Base-by-base conservation (phyloP, 2,329 filamentous ascomycete genomes). In the Trichoderma sp. region DNA sequence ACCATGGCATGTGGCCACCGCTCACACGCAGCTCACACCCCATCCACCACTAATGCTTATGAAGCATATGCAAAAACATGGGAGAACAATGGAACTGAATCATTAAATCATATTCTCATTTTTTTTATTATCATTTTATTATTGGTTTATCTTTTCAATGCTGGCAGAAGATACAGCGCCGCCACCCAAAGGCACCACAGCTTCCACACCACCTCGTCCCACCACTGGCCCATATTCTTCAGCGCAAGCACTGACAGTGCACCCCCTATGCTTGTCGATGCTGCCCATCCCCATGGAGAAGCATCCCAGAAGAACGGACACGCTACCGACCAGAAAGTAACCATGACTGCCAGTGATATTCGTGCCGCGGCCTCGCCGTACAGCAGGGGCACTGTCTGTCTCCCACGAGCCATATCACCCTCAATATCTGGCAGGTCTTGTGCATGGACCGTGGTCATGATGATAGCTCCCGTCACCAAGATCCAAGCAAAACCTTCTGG, bases 361-460 rank as follows among this genome's bases (percentile, higher is more conserved):
- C 76, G 72, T 0, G 76, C 72, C n/a, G 36, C 50, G 8, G 4
- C 57, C 55, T 80, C 76, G 1, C 78, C 77, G 23, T 77, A 77
- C 0, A 77, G 20, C 26, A 80, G 63, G 7, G 78, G 78, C 12
- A 78, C 73, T 0, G 78, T 79, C 39, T 71, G 72, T 0, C 79
- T 74, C 0, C 74, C 76, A 15, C 78, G 70, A 7, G 74, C 76
- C n/a, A 58, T 67, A 34, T 80, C 79, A 0, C 78, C 78, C 23
- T 77, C 75, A 64, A 76, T 67, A 28, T 77, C 79, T 9, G 74
- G 74, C 58, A 76, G 63, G 58, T 80, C 79, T 28, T 80, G 74
- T 0, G 75, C 74, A 13, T 79, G 77, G 0, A 80, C 75, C 0
- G 78, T 80, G 0, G 76, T 79, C n/a, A 74, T 68, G 30, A 78